Evolutionary conservation across 1,284 basidiomycete genomes (phyloP).

Genomic region (Moesziomyces globuligerus): DNA sequence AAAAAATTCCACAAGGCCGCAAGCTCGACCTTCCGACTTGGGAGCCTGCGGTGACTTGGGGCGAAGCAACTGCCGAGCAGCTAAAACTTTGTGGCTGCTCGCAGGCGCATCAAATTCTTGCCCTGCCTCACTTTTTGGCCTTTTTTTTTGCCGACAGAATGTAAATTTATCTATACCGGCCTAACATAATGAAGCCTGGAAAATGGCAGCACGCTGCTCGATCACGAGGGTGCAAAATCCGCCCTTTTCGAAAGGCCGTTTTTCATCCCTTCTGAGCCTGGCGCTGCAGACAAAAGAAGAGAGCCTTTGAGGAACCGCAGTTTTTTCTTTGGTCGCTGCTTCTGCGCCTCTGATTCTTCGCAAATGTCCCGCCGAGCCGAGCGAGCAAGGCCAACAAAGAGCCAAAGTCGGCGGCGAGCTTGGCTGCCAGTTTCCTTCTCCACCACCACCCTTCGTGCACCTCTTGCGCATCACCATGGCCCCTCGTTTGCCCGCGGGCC

Average conservation of each 20-base stretch:
- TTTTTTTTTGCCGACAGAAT: no score
- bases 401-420: not conserved
- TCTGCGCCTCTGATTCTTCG: not conserved
- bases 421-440: not conserved
- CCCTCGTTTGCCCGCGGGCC: slow-evolving; percentile 25
- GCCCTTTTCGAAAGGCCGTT: not conserved
- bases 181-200: not conserved
- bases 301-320: slow-evolving; percentile 15
- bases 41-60: no score
- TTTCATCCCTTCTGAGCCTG: no score
- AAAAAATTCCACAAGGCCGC: no score
- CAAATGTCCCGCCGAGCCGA: not conserved
- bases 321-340: no score
- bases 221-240: not conserved
- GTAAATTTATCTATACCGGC: no score
- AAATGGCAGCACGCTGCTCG: not conserved
- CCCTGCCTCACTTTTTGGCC: no score
- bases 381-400: slow-evolving; percentile 1
- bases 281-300: no score
- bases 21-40: no score
- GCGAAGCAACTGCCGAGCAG: no score
- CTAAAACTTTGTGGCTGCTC: no score
- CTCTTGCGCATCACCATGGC: slow-evolving; percentile 9
- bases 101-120: no score
- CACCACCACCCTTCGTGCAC: slow-evolving; percentile 1